These are phyloP conservation scores for Trichosporon faecale DNA, from an alignment of 1,284 basidiomycete species.

Conservation along the genomic window DNA sequence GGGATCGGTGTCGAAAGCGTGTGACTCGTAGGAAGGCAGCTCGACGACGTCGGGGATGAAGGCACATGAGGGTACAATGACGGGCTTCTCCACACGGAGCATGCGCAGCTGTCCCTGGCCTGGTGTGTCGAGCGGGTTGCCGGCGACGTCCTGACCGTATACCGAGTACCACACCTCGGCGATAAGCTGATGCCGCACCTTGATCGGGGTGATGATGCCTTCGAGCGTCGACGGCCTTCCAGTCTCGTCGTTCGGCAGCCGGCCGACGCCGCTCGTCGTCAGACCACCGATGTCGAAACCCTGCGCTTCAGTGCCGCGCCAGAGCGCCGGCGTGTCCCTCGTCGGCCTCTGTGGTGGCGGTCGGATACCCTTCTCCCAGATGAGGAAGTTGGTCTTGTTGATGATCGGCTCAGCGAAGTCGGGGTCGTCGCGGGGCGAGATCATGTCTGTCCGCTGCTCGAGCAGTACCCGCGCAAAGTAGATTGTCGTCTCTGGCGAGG, in stretches of 20 bases:
- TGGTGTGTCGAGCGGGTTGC: constrained; percentile 10
- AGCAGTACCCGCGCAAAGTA: constrained; percentile 35
- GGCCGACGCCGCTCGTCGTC: constrained; percentile 22
- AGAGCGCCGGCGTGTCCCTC: constrained; percentile 29
- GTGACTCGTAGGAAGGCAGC: constrained; percentile 25
- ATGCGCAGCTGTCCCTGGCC: constrained; percentile 18
- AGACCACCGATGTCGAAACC: constrained; percentile 22
- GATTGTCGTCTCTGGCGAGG: constrained; percentile 31
- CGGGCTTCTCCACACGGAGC: constrained; percentile 16
- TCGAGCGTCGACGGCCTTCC: constrained; percentile 38
- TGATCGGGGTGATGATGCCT: constrained; percentile 41
- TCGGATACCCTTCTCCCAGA: constrained; percentile 24
- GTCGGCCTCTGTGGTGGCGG: constrained; percentile 21
- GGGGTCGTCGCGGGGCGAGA: constrained; percentile 36
- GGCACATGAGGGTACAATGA: constrained; percentile 19
- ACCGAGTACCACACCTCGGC: constrained; percentile 44
- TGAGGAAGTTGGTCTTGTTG: constrained; percentile 20
- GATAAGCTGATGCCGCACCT: constrained; percentile 36
- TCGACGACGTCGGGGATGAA: constrained; percentile 26
- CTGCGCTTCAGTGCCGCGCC: constrained; percentile 28
- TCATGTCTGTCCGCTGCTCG: constrained; percentile 32
- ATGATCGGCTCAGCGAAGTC: constrained; percentile 17
- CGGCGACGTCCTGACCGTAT: constrained; percentile 32
- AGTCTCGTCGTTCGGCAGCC: constrained; percentile 40
- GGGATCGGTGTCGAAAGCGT: constrained; percentile 16